Evolutionary conservation across 139 green algal genomes (phyloP).

Genomic region (Auxenochlorella pyrenoidosa): DNA sequence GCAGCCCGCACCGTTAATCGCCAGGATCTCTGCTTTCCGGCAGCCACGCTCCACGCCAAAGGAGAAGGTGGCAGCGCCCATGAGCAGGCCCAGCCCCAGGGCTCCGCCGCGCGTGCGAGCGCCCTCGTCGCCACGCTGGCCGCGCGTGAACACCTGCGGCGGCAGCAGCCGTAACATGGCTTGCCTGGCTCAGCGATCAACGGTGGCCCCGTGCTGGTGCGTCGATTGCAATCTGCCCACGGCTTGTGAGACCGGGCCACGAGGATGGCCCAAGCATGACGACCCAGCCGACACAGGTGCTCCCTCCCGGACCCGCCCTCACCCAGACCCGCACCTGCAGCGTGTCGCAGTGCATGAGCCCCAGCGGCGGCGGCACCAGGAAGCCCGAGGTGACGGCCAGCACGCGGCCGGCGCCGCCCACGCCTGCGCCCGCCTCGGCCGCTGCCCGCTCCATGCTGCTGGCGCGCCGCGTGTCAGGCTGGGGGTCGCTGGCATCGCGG

Average conservation of each 20-base stretch:
- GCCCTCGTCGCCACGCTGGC: constrained; percentile 39
- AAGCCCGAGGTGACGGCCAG: constrained; percentile 75
- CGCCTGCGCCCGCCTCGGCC: constrained; percentile 21
- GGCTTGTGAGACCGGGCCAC: too few species aligned
- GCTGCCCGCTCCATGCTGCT: constrained; percentile 21
- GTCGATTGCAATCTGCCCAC: too few species aligned
- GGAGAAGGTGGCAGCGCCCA: constrained; percentile 74
- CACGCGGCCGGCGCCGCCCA: constrained; percentile 36
- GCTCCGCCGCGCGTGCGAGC: constrained; percentile 51
- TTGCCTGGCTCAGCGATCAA: too few species aligned
- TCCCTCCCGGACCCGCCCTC: neutral
- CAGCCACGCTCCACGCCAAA: constrained; percentile 65
- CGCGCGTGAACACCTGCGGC: constrained; percentile 67
- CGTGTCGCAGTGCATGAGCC: constrained; percentile 85
- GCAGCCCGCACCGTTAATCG: constrained; percentile 81
- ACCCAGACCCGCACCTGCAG: constrained; percentile 59
- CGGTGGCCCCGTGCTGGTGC: too few species aligned
- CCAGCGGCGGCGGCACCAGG: constrained; percentile 60
- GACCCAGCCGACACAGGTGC: too few species aligned
- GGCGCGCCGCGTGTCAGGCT: constrained; percentile 45
- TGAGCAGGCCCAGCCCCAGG: constrained; percentile 75
- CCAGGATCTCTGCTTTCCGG: constrained; percentile 80
- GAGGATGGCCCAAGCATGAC: too few species aligned
- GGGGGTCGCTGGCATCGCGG: constrained; percentile 43
- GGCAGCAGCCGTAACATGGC: too few species aligned